phyloP scores from a whole-genome alignment of 495 filamentous ascomycete species.

The Cryomyces minteri region DNA sequence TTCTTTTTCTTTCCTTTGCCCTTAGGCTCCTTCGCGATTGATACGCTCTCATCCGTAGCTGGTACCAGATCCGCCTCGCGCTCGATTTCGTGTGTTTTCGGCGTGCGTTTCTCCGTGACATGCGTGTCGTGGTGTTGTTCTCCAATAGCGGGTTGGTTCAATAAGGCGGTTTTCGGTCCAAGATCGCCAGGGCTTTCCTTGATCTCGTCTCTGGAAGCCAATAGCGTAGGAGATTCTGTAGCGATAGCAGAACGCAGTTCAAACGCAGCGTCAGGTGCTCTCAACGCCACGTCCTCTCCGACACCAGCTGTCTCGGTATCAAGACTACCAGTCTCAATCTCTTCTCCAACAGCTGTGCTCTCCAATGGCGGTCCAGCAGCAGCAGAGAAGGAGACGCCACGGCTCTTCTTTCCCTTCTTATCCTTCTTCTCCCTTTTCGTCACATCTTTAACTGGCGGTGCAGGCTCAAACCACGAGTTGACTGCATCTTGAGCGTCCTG shows the following conservation, averaged over 20 bases:
- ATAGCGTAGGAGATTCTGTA: no score
- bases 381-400: neutral
- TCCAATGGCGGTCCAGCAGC: constrained; percentile 1
- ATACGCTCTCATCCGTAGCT: no score
- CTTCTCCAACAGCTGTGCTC: neutral
- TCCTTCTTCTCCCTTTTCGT: constrained; percentile 15
- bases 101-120: no score
- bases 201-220: no score
- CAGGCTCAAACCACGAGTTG: neutral
- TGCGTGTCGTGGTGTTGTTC: no score
- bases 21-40: no score
- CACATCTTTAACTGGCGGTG: neutral
- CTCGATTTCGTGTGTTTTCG: no score
- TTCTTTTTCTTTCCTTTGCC: no score
- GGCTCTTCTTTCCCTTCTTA: constrained; percentile 7
- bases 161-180: no score
- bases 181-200: no score
- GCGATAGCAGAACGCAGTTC: neutral
- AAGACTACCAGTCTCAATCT: neutral
- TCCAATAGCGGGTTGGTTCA: no score
- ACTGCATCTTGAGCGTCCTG: neutral
- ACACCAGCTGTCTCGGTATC: neutral
- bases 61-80: no score
- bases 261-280: neutral
- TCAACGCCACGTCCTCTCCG: neutral